Evolutionary conservation across 495 filamentous ascomycete genomes (phyloP).

Genomic region (Daldinia caldariorum): DNA sequence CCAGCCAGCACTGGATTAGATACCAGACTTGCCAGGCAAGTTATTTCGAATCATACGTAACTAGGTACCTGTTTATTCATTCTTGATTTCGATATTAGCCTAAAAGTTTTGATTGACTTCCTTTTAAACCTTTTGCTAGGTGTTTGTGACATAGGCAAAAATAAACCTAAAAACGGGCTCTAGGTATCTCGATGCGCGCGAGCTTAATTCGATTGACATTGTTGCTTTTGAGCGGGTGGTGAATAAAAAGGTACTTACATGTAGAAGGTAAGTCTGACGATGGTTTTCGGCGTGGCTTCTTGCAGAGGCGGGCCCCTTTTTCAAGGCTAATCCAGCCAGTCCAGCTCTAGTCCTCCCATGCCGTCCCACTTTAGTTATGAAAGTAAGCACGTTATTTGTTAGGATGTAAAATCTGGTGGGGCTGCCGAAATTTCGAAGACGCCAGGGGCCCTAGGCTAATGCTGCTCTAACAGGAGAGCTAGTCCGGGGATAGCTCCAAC

Average conservation of each 20-base stretch:
- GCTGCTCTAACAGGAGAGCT: conserved; percentile 17
- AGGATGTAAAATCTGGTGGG: conserved; percentile 29
- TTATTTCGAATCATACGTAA: conserved; percentile 10
- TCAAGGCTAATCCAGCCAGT: not conserved
- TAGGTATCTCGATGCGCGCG: conserved; percentile 20
- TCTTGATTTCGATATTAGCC: not conserved
- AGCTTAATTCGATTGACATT: conserved; percentile 30
- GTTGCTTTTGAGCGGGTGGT: conserved; percentile 27
- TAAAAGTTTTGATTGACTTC: conserved; percentile 15
- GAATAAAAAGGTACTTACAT: too few species aligned
- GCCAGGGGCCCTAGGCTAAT: conserved; percentile 28
- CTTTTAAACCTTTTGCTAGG: conserved; percentile 30
- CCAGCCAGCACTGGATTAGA: not conserved
- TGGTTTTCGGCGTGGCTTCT: conserved; percentile 34
- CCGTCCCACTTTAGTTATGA: conserved; percentile 21
- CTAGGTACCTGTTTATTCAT: too few species aligned
- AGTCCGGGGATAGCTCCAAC: conserved; percentile 36
- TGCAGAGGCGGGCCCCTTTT: conserved; percentile 25
- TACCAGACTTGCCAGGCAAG: too few species aligned
- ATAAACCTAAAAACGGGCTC: conserved; percentile 29
- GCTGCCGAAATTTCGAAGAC: conserved; percentile 33
- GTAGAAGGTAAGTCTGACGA: conserved; percentile 16
- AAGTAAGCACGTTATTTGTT: conserved; percentile 21
- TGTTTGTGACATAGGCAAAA: conserved; percentile 10
- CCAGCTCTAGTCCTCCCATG: conserved; percentile 25